Evolutionary conservation across 2,329 filamentous ascomycete genomes (phyloP).

Genomic region (Pseudogymnoascus sp.): DNA sequence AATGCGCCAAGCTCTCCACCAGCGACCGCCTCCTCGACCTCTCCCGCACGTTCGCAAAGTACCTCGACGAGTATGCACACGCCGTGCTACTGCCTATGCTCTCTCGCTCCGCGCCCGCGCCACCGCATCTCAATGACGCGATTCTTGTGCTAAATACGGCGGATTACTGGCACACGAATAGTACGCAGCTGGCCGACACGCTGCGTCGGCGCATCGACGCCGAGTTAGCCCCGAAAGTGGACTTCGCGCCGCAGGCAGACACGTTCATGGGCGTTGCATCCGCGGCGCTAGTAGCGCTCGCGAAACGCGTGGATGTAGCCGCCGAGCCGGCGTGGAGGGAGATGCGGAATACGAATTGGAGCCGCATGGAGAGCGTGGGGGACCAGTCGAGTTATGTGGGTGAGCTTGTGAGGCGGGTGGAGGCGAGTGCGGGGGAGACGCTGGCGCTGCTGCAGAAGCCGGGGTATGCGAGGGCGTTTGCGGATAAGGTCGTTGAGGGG

Average conservation of each 20-base stretch:
- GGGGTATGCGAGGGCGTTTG: slow-evolving; percentile 90
- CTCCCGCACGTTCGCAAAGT: slow-evolving; percentile 78
- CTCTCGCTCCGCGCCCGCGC: slow-evolving; percentile 41
- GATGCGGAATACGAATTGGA: slow-evolving; percentile 96
- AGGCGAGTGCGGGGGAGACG: slow-evolving; percentile 64
- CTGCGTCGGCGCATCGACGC: slow-evolving; percentile 84
- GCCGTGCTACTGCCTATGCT: slow-evolving; percentile 74
- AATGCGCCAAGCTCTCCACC: slow-evolving; percentile 93
- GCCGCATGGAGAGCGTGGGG: slow-evolving; percentile 82
- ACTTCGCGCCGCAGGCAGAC: slow-evolving; percentile 88
- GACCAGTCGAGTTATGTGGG: slow-evolving; percentile 90
- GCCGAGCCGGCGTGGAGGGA: slow-evolving; percentile 88
- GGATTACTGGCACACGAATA: slow-evolving; percentile 93
- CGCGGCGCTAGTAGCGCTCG: slow-evolving; percentile 73
- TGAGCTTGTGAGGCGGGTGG: slow-evolving; percentile 67
- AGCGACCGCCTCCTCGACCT: slow-evolving; percentile 80
- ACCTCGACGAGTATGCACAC: slow-evolving; percentile 91
- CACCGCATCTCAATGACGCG: slow-evolving; percentile 55
- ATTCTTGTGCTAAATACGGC: slow-evolving; percentile 90
- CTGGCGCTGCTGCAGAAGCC: slow-evolving; percentile 74
- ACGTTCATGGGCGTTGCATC: slow-evolving; percentile 92
- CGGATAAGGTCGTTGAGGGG: slow-evolving; percentile 89
- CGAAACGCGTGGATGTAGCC: slow-evolving; percentile 72
- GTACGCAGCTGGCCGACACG: slow-evolving; percentile 87
- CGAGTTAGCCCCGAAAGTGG: slow-evolving; percentile 66